phyloP scores from a whole-genome alignment of 352 stramenopile species.

The Thraustotheca clavata region DNA sequence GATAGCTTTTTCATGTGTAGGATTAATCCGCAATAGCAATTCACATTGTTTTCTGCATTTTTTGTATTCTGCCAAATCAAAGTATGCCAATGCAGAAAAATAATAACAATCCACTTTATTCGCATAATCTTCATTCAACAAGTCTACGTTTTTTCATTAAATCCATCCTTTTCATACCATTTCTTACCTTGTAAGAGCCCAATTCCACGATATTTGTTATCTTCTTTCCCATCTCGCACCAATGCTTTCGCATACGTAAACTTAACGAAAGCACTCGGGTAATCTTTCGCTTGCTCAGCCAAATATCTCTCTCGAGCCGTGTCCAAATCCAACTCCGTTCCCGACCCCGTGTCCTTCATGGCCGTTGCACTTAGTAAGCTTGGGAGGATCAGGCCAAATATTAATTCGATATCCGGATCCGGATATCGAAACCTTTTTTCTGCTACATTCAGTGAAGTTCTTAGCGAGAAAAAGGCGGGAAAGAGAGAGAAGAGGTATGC shows the following conservation, averaged over 20 bases:
- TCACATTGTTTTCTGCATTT: conserved; percentile 17
- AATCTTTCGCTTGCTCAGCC: conserved; percentile 18
- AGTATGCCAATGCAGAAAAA: conserved; percentile 1
- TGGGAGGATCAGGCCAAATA: not conserved
- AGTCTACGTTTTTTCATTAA: not conserved
- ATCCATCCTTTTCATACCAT: not conserved
- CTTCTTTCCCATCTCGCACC: conserved; percentile 7
- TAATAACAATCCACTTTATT: conserved; percentile 19
- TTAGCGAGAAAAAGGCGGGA: too few species aligned
- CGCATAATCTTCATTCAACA: conserved; percentile 9
- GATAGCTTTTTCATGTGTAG: conserved; percentile 16
- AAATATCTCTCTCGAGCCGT: conserved; percentile 14
- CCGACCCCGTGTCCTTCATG: conserved; percentile 18
- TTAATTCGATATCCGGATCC: too few species aligned
- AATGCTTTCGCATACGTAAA: conserved; percentile 14
- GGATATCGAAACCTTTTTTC: not conserved
- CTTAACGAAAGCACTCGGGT: conserved; percentile 15
- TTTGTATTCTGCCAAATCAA: conserved; percentile 4
- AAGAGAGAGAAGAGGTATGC: too few species aligned
- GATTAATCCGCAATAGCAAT: conserved; percentile 11
- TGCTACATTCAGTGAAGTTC: not conserved
- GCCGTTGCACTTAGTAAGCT: not conserved
- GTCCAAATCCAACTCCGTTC: conserved; percentile 1
- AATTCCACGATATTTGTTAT: conserved; percentile 15
- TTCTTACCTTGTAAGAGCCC: conserved; percentile 8